A percentile compares a stretch with the other conserved stretches of the same genome.
These are phyloP conservation scores for Tilletia walkeri DNA, from an alignment of 1,284 basidiomycete species.

Conservation along the genomic window DNA sequence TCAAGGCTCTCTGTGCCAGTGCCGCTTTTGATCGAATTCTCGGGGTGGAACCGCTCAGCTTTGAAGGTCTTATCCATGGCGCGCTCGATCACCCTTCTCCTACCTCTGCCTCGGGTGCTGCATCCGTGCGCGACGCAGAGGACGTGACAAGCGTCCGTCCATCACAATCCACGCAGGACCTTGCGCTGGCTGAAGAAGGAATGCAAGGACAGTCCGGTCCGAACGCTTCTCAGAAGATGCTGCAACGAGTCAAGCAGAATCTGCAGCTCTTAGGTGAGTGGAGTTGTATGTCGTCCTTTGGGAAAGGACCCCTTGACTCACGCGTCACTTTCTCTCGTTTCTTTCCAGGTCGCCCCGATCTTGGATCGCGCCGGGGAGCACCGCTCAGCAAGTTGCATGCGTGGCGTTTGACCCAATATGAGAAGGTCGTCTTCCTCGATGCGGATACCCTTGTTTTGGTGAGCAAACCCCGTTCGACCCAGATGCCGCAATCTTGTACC, in stretches of 20 bases:
- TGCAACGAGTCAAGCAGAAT: conserved; percentile 11
- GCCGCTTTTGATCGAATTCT: conserved; percentile 79
- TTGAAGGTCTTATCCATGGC: conserved; percentile 29
- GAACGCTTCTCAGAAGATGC: not conserved
- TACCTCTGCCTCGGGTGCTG: not conserved
- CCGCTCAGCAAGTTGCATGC: conserved; percentile 93
- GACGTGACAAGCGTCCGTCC: not conserved
- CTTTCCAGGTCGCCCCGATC: conserved; percentile 68
- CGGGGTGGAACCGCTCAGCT: conserved; percentile 67
- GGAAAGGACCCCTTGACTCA: not conserved
- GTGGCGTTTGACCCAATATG: conserved; percentile 82
- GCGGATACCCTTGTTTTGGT: conserved; percentile 89
- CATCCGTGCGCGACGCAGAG: not conserved
- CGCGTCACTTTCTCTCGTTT: not conserved
- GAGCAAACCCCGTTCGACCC: conserved; percentile 60
- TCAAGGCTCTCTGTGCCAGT: conserved; percentile 69
- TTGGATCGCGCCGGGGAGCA: conserved; percentile 62
- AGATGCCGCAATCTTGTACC: not conserved
- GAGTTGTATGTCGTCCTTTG: not conserved
- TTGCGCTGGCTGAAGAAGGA: conserved; percentile 3
- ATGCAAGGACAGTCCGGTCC: not conserved
- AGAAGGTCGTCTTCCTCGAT: conserved; percentile 89
- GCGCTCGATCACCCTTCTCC: conserved; percentile 18
- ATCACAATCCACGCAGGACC: not conserved
- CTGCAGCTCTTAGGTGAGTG: conserved; percentile 10